Base-by-base conservation (phyloP, 208 protist genomes). In the Trypanosoma rangeli region DNA sequence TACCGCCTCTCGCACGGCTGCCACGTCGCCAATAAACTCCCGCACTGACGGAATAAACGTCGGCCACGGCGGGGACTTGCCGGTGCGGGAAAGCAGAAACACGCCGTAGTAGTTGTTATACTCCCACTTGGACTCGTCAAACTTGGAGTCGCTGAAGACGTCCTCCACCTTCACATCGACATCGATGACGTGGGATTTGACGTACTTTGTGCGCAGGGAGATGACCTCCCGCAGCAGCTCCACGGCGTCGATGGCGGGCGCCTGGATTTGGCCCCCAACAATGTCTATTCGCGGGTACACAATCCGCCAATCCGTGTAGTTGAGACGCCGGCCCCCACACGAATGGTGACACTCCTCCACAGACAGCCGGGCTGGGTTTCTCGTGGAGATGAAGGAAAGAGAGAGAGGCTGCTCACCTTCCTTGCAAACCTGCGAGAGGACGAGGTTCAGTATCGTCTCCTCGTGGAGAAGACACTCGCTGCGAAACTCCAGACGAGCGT, bases 51-150 rank as follows among this genome's bases (percentile, higher is more conserved):
- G 89, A 35, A 96, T 80, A 67, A 84, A 94, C 37, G 56, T 67
- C 48, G 91, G 91, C 91, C 91, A 96, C 54, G 76, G 67, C 39
- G 91, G 86, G 22, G 77, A 83, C 55, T 79, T 85, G 53, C 91
- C 91, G 20, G 76, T 76, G 18, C 79, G 77, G 33, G 82, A 93
- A 13, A 93, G 61, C 33, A 96, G 79, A 70, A 87, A 92, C 33
- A 97, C 92, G 48, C 90, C 92, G 66, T 95, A 94, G 81, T 95
- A 95, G 62, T 59, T 92, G 79, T 93, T 92, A 78, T 93, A 95
- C 82, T 95, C 88, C 85, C 85, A 94, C 35, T 82, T 68, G 28
- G 73, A 76, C 71, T 97, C 91, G 70, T 96, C 80, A 61, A 96
- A 87, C n/a, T 86, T 77, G 62, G 84, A 82, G 35, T 80, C 56